A percentile compares a stretch with the other conserved stretches of the same genome.
Evolutionary conservation across 225 moss, liverwort and hornwort genomes (phyloP).

Genomic region (Marchantia paleacea): DNA sequence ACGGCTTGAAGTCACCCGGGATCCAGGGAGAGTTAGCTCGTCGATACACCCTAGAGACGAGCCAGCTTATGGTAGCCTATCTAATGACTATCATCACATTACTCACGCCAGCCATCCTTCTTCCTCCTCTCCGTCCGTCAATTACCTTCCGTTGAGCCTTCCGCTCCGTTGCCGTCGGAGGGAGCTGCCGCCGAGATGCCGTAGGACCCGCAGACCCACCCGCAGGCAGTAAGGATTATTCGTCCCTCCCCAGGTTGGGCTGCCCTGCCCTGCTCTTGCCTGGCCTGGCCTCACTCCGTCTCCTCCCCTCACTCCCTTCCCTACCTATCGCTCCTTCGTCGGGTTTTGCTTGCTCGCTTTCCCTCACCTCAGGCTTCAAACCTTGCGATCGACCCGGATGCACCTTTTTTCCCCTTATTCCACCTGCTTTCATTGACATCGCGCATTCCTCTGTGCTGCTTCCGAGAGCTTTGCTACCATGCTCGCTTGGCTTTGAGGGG

Average conservation of each 20-base stretch:
- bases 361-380: slow-evolving; percentile 10
- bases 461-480: neutral
- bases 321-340: neutral
- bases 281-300: neutral
- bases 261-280: neutral
- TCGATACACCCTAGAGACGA: neutral
- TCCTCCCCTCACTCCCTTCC: neutral
- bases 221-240: neutral
- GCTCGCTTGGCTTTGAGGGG: slow-evolving; percentile 16
- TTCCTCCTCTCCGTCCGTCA: neutral
- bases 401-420: slow-evolving; percentile 15
- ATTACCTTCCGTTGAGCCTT: neutral
- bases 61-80: neutral
- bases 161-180: slow-evolving; percentile 11
- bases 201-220: neutral
- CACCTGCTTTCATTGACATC: slow-evolving; percentile 11
- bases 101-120: neutral
- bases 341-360: slow-evolving; percentile 7
- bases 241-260: neutral
- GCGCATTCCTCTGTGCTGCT: slow-evolving; percentile 14
- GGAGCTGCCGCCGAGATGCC: slow-evolving; percentile 20
- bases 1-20: neutral
- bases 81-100: neutral
- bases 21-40: neutral
- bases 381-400: slow-evolving; percentile 14